phyloP scores from a whole-genome alignment of 192 early-diverging fungal genomes.

The Backusella circina region DNA sequence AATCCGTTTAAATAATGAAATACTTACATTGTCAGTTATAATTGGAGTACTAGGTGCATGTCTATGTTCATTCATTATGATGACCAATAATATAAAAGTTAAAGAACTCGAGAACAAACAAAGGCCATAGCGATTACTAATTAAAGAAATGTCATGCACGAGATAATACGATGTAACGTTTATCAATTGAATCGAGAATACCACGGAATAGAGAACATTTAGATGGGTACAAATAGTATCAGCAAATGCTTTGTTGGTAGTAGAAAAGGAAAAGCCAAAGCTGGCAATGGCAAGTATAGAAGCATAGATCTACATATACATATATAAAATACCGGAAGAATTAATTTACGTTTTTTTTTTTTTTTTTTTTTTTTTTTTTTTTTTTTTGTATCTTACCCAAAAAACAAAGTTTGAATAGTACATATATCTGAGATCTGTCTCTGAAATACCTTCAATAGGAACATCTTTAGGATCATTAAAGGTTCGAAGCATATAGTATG shows the following conservation, averaged over 20 bases:
- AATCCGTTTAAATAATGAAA: background rate
- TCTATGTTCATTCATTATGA: slow-evolving; percentile 18
- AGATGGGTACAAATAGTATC: slow-evolving; percentile 12
- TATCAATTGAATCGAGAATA: background rate
- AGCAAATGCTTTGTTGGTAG: background rate
- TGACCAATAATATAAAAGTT: background rate
- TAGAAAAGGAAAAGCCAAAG: background rate
- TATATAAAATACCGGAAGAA: background rate
- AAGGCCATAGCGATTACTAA: slow-evolving; percentile 9
- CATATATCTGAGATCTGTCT: background rate
- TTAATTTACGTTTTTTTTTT: background rate
- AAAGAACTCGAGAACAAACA: slow-evolving; percentile 3
- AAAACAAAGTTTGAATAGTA: background rate
- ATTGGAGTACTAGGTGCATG: background rate
- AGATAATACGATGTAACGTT: slow-evolving; percentile 22
- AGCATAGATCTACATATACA: background rate
- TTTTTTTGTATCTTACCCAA: background rate
- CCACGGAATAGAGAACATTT: slow-evolving; percentile 6
- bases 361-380: background rate
- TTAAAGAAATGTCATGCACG: slow-evolving; percentile 4
- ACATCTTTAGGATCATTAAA: background rate
- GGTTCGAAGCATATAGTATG: background rate
- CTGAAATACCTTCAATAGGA: background rate
- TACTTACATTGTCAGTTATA: slow-evolving; percentile 14
- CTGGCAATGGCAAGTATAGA: background rate